Evolutionary conservation across 2,329 filamentous ascomycete species (phyloP).

Genomic region (Colletotrichum shisoi): DNA sequence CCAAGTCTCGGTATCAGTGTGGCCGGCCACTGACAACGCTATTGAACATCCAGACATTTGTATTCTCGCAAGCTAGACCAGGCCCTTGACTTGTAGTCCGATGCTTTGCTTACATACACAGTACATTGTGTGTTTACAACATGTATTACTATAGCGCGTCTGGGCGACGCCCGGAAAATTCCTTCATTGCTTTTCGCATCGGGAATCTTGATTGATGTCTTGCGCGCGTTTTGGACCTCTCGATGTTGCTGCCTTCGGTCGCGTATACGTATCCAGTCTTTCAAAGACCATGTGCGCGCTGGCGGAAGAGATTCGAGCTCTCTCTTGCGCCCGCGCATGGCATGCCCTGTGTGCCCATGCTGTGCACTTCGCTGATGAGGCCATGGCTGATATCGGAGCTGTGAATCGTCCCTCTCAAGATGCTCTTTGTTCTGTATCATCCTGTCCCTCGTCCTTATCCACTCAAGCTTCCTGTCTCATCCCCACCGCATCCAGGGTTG

Average conservation of each 20-base stretch:
- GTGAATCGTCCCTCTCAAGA: no score
- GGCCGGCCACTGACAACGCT: no score
- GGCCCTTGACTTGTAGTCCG: no score
- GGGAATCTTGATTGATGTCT: conserved; percentile 1
- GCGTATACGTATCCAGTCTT: neutral
- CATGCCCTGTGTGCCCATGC: neutral
- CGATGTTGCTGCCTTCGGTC: conserved; percentile 3
- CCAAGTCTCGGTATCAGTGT: no score
- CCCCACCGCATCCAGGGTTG: conserved; percentile 3
- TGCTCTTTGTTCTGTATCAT: neutral
- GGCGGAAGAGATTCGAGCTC: neutral
- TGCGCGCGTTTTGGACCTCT: neutral
- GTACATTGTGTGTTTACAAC: neutral
- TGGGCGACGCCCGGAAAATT: conserved; percentile 20
- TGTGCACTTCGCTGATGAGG: neutral
- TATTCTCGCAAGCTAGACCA: no score
- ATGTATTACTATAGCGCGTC: neutral
- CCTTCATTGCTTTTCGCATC: neutral
- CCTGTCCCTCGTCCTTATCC: neutral
- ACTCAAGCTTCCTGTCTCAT: no score
- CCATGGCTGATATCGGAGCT: no score
- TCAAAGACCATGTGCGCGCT: neutral
- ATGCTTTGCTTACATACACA: no score
- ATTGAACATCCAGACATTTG: no score
- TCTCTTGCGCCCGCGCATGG: no score